phyloP scores from a whole-genome alignment of 192 early-diverging fungal species.

The Linnemannia zychae region DNA sequence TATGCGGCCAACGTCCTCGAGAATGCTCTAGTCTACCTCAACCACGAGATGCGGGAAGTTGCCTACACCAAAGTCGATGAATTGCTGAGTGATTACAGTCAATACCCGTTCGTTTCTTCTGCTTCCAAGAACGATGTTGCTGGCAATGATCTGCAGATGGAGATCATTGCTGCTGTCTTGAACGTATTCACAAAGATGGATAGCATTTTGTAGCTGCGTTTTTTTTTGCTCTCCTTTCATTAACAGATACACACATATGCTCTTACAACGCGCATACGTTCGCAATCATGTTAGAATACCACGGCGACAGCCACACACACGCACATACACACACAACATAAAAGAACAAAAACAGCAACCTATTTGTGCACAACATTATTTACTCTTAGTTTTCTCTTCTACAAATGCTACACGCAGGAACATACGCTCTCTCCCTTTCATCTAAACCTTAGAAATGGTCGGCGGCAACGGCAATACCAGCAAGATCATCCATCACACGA shows the following conservation, averaged over 20 bases:
- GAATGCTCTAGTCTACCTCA: slow-evolving; percentile 89
- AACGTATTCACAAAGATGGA: slow-evolving; percentile 93
- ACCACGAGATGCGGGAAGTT: slow-evolving; percentile 87
- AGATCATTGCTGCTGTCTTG: slow-evolving; percentile 84
- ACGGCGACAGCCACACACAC: not conserved
- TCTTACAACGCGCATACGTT: not conserved
- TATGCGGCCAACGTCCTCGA: slow-evolving; percentile 98
- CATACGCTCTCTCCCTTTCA: not conserved
- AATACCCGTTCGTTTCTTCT: slow-evolving; percentile 75
- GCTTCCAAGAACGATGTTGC: slow-evolving; percentile 66
- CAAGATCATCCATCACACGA: slow-evolving; percentile 86
- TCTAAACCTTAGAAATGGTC: slow-evolving; percentile 77
- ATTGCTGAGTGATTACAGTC: slow-evolving; percentile 88
- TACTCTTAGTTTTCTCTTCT: not conserved
- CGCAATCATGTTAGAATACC: not conserved
- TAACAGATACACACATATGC: too few relatives aligned
- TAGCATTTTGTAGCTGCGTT: slow-evolving; percentile 74
- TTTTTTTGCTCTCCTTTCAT: not conserved
- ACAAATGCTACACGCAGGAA: not conserved
- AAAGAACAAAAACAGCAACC: not conserved
- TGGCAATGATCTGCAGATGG: slow-evolving; percentile 73
- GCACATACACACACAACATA: too few relatives aligned
- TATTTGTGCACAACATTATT: not conserved
- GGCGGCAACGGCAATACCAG: slow-evolving; percentile 71
- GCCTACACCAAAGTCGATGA: slow-evolving; percentile 93